phyloP scores from a whole-genome alignment of 768 basidiomycete species.

The Scleroderma bovista region DNA sequence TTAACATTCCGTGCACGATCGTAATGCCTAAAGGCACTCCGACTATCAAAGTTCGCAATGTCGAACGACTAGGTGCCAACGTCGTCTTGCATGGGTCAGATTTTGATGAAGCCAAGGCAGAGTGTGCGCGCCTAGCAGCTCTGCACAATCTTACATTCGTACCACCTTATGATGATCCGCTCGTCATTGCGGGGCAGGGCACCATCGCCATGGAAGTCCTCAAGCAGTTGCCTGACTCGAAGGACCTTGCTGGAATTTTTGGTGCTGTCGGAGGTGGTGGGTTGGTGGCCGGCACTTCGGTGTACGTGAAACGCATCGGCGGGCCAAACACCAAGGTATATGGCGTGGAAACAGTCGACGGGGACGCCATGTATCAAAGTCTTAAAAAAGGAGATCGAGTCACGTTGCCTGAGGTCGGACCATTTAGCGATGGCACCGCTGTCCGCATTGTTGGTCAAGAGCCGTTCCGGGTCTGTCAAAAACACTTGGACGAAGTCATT shows the following conservation, averaged over 20 bases:
- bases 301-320: conserved; percentile 92
- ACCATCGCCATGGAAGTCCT: conserved; percentile 93
- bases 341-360: conserved; percentile 94
- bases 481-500: conserved; percentile 76
- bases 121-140: conserved; percentile 81
- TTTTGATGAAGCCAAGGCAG: conserved; percentile 94
- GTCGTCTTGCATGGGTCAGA: conserved; percentile 88
- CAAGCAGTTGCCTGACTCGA: conserved; percentile 76
- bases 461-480: conserved; percentile 86
- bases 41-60: conserved; percentile 93
- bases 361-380: conserved; percentile 88
- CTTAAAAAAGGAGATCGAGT: conserved; percentile 77
- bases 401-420: conserved; percentile 83
- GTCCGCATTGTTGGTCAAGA: conserved; percentile 95
- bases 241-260: conserved; percentile 79
- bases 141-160: conserved; percentile 81
- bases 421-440: conserved; percentile 96
- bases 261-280: conserved; percentile 94
- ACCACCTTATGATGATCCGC: conserved; percentile 95
- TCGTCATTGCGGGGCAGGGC: conserved; percentile 96
- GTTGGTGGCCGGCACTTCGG: conserved; percentile 81
- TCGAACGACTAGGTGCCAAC: conserved; percentile 90
- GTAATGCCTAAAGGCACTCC: conserved; percentile 97
- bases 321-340: conserved; percentile 74
- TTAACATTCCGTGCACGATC: conserved; percentile 94